Percentiles rank a stretch among this genome's conserved stretches.
These are phyloP conservation scores for Nepenthes mirabilis DNA, from an alignment of 148 eudicot genomes.

Conservation along the genomic window DNA sequence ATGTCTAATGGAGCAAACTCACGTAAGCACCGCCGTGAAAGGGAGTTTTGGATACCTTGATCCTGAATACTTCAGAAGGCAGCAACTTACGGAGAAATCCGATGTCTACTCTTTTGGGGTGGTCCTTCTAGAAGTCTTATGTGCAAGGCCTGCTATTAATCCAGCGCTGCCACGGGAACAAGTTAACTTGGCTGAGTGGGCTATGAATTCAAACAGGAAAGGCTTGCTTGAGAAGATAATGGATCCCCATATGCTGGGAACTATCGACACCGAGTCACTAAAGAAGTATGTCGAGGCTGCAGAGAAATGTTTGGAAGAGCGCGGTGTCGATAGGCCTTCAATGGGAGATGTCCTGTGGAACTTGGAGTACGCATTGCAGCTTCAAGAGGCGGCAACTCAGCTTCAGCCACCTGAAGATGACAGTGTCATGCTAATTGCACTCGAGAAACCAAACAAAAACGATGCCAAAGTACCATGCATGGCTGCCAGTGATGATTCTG, in stretches of 20 bases:
- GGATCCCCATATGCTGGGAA: conserved; percentile 37
- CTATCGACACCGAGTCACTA: conserved; percentile 23
- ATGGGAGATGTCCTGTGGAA: conserved; percentile 71
- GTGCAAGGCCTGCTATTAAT: conserved; percentile 52
- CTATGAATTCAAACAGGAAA: conserved; percentile 35
- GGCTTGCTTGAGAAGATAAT: conserved; percentile 33
- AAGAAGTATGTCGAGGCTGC: conserved; percentile 51
- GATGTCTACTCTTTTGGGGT: conserved; percentile 67
- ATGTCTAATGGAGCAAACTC: conserved; percentile 43
- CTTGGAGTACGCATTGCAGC: conserved; percentile 54
- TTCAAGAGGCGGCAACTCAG: conserved; percentile 36
- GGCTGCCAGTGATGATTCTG: conserved; percentile 22
- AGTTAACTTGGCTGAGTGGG: conserved; percentile 70
- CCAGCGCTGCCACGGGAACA: conserved; percentile 45
- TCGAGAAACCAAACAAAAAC: conserved; percentile 10
- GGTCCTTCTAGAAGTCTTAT: conserved; percentile 42
- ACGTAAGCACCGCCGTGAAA: conserved; percentile 56
- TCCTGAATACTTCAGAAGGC: conserved; percentile 55
- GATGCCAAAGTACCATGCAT: neutral
- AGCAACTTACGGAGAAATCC: conserved; percentile 53
- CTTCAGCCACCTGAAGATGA: conserved; percentile 24
- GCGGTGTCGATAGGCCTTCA: conserved; percentile 56
- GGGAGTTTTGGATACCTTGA: conserved; percentile 62
- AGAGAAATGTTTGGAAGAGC: conserved; percentile 56
- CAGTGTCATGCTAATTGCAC: conserved; percentile 24